Percentiles rank a stretch among this genome's conserved stretches.
phyloP scores from a whole-genome alignment of 192 early-diverging fungal species.

The Hyaloraphidium curvatum region DNA sequence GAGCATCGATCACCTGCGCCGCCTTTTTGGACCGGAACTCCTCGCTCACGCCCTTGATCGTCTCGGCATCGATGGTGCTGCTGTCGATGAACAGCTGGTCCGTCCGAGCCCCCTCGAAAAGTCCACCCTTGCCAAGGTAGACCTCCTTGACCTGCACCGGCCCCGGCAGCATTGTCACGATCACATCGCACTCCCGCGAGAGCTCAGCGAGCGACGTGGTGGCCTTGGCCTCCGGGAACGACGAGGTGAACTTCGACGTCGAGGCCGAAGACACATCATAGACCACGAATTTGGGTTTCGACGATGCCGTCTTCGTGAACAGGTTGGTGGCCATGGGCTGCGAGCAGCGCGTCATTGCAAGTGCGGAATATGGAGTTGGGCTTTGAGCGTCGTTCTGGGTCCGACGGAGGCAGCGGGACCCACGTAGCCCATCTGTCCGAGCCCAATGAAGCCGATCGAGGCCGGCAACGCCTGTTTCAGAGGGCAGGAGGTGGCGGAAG shows the following conservation, averaged over 20 bases:
- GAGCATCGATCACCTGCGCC: constrained; percentile 62
- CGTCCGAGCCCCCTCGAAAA: constrained; percentile 28
- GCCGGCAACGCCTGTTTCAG: too few species aligned
- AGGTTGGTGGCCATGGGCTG: constrained; percentile 89
- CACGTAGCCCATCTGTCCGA: constrained; percentile 58
- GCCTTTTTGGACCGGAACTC: constrained; percentile 30
- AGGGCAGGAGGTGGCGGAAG: too few species aligned
- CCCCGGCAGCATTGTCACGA: constrained; percentile 85
- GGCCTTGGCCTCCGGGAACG: constrained; percentile 21
- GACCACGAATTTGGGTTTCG: constrained; percentile 34
- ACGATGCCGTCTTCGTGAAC: constrained; percentile 21
- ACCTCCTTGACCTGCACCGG: constrained; percentile 59
- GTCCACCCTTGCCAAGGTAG: constrained; percentile 55
- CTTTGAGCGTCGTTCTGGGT: neutral
- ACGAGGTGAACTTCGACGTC: constrained; percentile 29
- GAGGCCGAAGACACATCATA: constrained; percentile 45
- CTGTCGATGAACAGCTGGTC: constrained; percentile 60
- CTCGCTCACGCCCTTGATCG: constrained; percentile 48
- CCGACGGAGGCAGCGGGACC: neutral
- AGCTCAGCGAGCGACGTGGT: constrained; percentile 50
- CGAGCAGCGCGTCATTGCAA: constrained; percentile 39
- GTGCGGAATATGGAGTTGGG: constrained; percentile 8
- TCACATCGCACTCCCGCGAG: constrained; percentile 39
- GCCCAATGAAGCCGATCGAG: constrained; percentile 83
- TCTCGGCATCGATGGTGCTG: constrained; percentile 75